Conservation (phyloP, 2,329 filamentous ascomycete genomes). For the Fusarium continuum region DNA sequence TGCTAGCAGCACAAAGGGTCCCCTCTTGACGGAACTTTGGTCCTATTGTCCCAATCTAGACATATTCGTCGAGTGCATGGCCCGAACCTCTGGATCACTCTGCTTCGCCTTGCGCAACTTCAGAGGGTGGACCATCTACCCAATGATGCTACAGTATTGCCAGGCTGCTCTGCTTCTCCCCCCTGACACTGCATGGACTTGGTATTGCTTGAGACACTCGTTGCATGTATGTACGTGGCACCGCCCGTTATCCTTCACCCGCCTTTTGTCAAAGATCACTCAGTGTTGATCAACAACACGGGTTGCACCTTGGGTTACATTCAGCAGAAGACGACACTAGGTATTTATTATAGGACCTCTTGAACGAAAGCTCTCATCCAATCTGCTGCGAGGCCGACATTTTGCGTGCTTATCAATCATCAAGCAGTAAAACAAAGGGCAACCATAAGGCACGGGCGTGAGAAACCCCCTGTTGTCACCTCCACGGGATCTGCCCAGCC, state of each 20-base stretch:
- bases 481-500: conserved; percentile 24
- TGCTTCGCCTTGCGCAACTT: conserved; percentile 29
- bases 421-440: neutral
- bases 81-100: conserved; percentile 21
- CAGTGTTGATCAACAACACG: conserved; percentile 32
- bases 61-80: conserved; percentile 37
- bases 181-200: conserved; percentile 24
- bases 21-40: conserved; percentile 25
- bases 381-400: conserved; percentile 20
- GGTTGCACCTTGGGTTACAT: conserved; percentile 23
- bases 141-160: conserved; percentile 29
- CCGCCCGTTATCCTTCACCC: conserved; percentile 32
- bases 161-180: conserved; percentile 29
- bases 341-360: conserved; percentile 4
- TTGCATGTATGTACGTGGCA: conserved; percentile 31
- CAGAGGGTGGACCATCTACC: neutral
- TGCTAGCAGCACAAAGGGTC: conserved; percentile 29
- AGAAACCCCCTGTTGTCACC: neutral
- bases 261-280: conserved; percentile 6
- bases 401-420: conserved; percentile 35
- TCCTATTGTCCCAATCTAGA: conserved; percentile 28
- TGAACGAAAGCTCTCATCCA: conserved; percentile 1
- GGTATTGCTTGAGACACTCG: neutral
- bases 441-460: conserved; percentile 4
- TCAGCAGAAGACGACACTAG: conserved; percentile 2